Base-by-base conservation (phyloP, 768 basidiomycete species). In the Nidularia sp. region DNA sequence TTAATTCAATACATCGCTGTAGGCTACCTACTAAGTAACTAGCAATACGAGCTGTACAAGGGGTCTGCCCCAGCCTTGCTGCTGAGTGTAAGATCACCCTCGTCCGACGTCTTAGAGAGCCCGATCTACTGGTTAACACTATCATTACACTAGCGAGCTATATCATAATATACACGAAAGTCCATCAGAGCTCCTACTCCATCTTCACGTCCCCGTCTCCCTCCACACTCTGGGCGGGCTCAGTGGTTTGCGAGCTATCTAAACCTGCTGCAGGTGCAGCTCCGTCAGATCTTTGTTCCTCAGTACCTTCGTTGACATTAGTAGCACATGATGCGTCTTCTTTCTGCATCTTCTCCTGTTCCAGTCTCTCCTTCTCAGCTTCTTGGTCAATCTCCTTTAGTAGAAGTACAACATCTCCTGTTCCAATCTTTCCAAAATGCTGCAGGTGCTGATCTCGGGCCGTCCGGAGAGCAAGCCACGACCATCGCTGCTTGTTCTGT, bases 361-460 rank as follows among this genome's bases (percentile, higher is more conserved):
- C 74, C 18, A 67, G 62, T 56, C 77, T 71, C 51, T 74, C 73
- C 47, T 71, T 75, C 55, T 81, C 79, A n/a, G n/a, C n/a, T n/a
- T n/a, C n/a, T n/a, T n/a, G n/a, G n/a, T n/a, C n/a, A 50, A 82
- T 81, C 60, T 78, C 79, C 45, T 72, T 66, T 5, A 67, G 67
- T 35, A 82, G 75, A 13, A 73, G 58, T 47, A 77, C 76, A 54
- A 94, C 71, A 55, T 93, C 89, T 6, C 88, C 90, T 5, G 83
- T 83, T 13, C 88, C 89, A 54, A 92, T 91, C 70, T 83, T 86
- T n/a, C 84, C 79, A 57, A 93, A 93, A 58, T 90, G 83, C 55
- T 85, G 81, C 39, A 92, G 64, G 65, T 92, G 72, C 53, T 78
- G 77, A 57, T 89, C 84, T 35, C 90, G 85, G 50, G 88, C 83